phyloP scores from a whole-genome alignment of 495 filamentous ascomycete genomes.

The Penicillium coprophilum region DNA sequence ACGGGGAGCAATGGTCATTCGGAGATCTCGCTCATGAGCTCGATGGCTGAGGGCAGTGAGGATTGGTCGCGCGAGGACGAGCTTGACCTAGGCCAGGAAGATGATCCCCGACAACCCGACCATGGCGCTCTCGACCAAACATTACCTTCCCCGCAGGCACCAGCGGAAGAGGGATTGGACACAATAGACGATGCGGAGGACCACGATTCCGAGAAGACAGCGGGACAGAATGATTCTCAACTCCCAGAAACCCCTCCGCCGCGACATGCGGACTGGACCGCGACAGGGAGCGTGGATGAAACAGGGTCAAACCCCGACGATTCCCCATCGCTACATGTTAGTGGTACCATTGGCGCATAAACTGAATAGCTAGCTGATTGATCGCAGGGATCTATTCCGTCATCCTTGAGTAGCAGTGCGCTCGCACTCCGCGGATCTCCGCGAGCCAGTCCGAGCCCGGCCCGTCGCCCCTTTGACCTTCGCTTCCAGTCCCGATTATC shows the following conservation, averaged over 20 bases:
- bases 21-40: slow-evolving; percentile 49
- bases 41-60: slow-evolving; percentile 50
- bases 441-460: slow-evolving; percentile 64
- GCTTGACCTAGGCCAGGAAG: slow-evolving; percentile 46
- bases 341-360: slow-evolving; percentile 25
- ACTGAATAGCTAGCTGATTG: slow-evolving; percentile 23
- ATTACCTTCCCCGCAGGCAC: slow-evolving; percentile 19
- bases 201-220: slow-evolving; percentile 23
- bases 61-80: slow-evolving; percentile 49
- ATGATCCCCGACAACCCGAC: slow-evolving; percentile 25
- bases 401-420: slow-evolving; percentile 69
- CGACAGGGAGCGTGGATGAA: slow-evolving; percentile 44
- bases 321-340: slow-evolving; percentile 82
- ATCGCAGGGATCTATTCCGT: slow-evolving; percentile 73
- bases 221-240: slow-evolving; percentile 11
- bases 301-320: slow-evolving; percentile 79
- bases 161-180: slow-evolving; percentile 32
- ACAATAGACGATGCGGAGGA: slow-evolving; percentile 28
- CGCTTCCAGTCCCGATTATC: slow-evolving; percentile 86
- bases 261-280: slow-evolving; percentile 21
- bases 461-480: slow-evolving; percentile 88
- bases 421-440: slow-evolving; percentile 51
- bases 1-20: slow-evolving; percentile 47
- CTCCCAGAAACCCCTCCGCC: slow-evolving; percentile 30
- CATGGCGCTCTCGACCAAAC: slow-evolving; percentile 27